A percentile compares a stretch with the other conserved stretches of the same genome.
phyloP scores from a whole-genome alignment of 2,329 filamentous ascomycete species.

The Sporothrix luriei region DNA sequence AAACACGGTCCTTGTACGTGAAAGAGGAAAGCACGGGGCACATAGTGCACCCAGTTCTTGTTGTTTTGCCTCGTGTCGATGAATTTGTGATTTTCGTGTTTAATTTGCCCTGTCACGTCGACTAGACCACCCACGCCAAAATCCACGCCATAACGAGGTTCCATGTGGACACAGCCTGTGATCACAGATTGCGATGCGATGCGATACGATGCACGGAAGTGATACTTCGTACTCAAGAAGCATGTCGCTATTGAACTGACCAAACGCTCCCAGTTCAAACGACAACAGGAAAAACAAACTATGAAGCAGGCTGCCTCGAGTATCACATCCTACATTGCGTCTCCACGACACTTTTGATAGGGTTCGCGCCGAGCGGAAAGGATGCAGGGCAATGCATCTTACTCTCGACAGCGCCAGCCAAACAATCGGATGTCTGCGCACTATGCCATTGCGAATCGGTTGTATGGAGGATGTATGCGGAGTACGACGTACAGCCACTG shows the following conservation, averaged over 20 bases:
- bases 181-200: not conserved
- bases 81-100: not conserved
- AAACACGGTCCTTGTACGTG: conserved; percentile 21
- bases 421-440: not conserved
- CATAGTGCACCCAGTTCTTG: not conserved
- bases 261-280: not conserved
- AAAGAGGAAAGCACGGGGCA: conserved; percentile 17
- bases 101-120: conserved; percentile 15
- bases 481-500: no score
- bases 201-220: not conserved
- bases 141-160: not conserved
- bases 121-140: not conserved
- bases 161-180: not conserved
- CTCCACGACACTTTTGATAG: not conserved
- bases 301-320: not conserved
- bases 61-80: not conserved
- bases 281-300: not conserved
- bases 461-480: no score
- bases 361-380: conserved; percentile 15
- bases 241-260: not conserved
- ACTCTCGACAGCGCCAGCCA: conserved; percentile 1
- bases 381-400: conserved; percentile 6
- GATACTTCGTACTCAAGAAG: not conserved
- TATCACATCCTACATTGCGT: not conserved
- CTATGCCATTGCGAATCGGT: not conserved